Base-by-base conservation (phyloP, 106 monocot genomes). In the Allium sativum region DNA sequence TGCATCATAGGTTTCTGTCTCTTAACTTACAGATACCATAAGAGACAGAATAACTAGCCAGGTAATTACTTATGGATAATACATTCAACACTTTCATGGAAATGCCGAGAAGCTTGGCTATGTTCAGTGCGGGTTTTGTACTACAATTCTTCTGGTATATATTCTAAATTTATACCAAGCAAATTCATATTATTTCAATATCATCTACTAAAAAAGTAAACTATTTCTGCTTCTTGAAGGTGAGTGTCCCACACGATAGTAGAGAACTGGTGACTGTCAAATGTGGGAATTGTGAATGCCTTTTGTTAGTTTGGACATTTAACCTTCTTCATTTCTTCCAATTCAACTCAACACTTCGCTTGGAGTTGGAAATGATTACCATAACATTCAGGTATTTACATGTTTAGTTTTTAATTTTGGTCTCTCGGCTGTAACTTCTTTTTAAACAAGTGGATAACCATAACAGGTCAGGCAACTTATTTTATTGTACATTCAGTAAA, bases 41-140 rank as follows among this genome's bases (percentile, higher is more conserved):
- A 10, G 10, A 12, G 12, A 9, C 10, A 3, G 10, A 22, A 0
- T 58, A 17, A 1, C 14, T 58, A 40, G 14, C 13, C 0, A 7
- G 11, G 12, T 21, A 10, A 13, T 40, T 58, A 41, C 7, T 41
- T 13, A 19, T 12, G 4, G 7, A 10, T 21, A 9, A 22, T 58
- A 41, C 78, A 31, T 78, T 68, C 81, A 71, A 73, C 62, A 64
- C 83, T 53, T 64, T 87, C 48, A 64, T 81, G 48, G 84, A 93
- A 12, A 79, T 93, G 52, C 81, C n/a, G 81, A 83, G 52, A 80
- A 81, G 59, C 82, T 89, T 12, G 89, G 89, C 62, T 94, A 94
- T 18, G 86, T 94, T 21, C 89, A 94, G 52, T 94, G 93, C 73
- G 77, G 81, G 17, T 86, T 89, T 70, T 94, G 93, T 75, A 62